Percentiles rank a stretch among this genome's conserved stretches.
These are phyloP conservation scores for Verbena officinalis DNA, from an alignment of 257 asterid genomes.

Conservation along the genomic window DNA sequence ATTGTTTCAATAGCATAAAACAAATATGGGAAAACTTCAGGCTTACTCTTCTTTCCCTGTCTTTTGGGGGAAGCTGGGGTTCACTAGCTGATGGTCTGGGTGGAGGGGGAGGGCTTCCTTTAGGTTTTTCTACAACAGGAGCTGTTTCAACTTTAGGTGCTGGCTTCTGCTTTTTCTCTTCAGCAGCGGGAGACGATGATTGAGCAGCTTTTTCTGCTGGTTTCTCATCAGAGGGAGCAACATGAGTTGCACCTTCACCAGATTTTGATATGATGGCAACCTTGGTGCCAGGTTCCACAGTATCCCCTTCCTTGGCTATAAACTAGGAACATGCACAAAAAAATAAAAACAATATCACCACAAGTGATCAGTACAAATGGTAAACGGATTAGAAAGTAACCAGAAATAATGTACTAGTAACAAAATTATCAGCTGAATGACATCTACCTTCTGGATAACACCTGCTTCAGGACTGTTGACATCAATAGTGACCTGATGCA, in stretches of 20 bases:
- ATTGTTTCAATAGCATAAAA: not conserved
- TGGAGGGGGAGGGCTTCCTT: conserved; percentile 56
- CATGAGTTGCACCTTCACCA: conserved; percentile 80
- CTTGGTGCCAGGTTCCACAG: conserved; percentile 91
- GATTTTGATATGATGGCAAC: conserved; percentile 91
- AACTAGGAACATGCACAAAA: conserved; percentile 45
- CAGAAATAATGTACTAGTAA: conserved; percentile 4
- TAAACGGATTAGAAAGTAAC: not conserved
- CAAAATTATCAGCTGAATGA: conserved; percentile 6
- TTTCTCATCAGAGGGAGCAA: conserved; percentile 85
- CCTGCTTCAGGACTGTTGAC: conserved; percentile 99
- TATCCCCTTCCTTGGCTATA: conserved; percentile 92
- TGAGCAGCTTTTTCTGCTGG: conserved; percentile 62
- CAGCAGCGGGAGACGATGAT: conserved; percentile 54
- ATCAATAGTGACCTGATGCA: conserved; percentile 88
- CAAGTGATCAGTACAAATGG: not conserved
- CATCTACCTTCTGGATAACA: conserved; percentile 78
- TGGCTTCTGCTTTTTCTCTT: conserved; percentile 60
- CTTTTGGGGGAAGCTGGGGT: conserved; percentile 96
- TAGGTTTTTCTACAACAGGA: conserved; percentile 59
- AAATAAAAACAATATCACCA: conserved; percentile 12
- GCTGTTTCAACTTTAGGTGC: conserved; percentile 55
- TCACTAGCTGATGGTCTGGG: conserved; percentile 71
- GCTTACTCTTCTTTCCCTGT: conserved; percentile 91
- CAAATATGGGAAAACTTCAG: conserved; percentile 1